Evolutionary conservation across 148 eudicot genomes (phyloP), one percentile per base, ranked within the genome.

Genomic region (Rhododendron vialii): DNA sequence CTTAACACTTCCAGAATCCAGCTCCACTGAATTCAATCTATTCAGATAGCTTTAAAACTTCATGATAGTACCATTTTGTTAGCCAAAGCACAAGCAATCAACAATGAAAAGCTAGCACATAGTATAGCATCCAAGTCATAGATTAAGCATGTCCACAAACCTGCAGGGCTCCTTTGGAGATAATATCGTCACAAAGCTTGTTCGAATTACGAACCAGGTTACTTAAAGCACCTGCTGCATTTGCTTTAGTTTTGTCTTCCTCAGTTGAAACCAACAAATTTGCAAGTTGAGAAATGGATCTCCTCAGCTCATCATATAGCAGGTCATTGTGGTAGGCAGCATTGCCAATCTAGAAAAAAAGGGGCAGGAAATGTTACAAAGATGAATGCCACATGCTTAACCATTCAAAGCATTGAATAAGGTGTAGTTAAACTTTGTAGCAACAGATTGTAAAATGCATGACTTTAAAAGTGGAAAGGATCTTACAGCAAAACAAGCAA

Each of bases 221-320:
- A 73, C 99, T 97, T 82, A 97, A 89, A 82, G 99, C 99, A 75
- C 99, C 99, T 13, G 98, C 98, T 88, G 98, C 99, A 90, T 97
- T 97, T 57, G 99, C 93, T 90, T 95, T 97, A 30, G 98, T 97
- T 86, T 97, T 97, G 91, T 94, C 98, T 89, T 97, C 98, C 90
- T 95, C 98, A 4, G 93, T 88, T 28, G 95, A 92, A 85, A 95
- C 91, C 83, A 97, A 88, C 91, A 97, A 82, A 65, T 87, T 92
- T 63, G 93, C 94, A 26, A 97, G 91, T 87, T 95, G 98, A 85
- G 98, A 95, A 71, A 97, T 95, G 69, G 94, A 95, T 88, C 94
- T 91, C 89, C 92, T 91, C 15, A 97, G 94, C 86, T 91, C 96
- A 50, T 97, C 98, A 80, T 97, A 95, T 86, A 97, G 86, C 88